Evolutionary conservation across 106 monocot genomes (phyloP), one percentile per base, ranked within the genome.

Genomic region (Posidonia australis): DNA sequence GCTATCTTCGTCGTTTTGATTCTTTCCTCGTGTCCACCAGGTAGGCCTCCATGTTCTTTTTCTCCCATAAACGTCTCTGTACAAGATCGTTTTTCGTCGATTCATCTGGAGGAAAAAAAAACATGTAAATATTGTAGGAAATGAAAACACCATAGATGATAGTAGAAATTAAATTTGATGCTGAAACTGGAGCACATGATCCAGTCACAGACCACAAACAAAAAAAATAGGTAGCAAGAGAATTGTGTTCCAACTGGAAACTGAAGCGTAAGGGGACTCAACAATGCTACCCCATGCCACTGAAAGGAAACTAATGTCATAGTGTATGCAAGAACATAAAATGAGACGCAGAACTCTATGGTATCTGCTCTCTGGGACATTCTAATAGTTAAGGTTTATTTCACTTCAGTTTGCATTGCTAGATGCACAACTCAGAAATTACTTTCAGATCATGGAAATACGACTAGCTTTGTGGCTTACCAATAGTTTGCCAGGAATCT

Each of bases 1-100:
- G 1, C 71, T 89, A 96, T 87, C 96, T 84, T 62, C 96, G 70
- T 46, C 78, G 80, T 46, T 87, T 96, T 52, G 96, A 90, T 65
- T 90, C 96, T 63, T 76, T 96, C 64, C 80, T 86, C 77, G 70
- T 84, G 57, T 96, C 96, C 13, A 76, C 63, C 16, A 78, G 28
- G 45, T 96, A 96, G 26, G 23, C 87, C 62, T 87, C 84, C 90
- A 96, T 82, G 72, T 90, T 96, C 27, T 20, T 42, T 68, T 77
- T 82, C 67, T 80, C 82, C 96, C 96, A 96, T 36, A 96, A 73
- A 29, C 78, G 87, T 59, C 67, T 84, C 13, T 57, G 53, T 43
- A 96, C 79, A 64, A 96, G 80, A 74, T 90, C 71, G 28, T 67
- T 56, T 78, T 77, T 84, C 20, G 21, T 65, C 1, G 70, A 44